Conservation (phyloP, 2,329 filamentous ascomycete species). For the Epichloe gansuensis region DNA sequence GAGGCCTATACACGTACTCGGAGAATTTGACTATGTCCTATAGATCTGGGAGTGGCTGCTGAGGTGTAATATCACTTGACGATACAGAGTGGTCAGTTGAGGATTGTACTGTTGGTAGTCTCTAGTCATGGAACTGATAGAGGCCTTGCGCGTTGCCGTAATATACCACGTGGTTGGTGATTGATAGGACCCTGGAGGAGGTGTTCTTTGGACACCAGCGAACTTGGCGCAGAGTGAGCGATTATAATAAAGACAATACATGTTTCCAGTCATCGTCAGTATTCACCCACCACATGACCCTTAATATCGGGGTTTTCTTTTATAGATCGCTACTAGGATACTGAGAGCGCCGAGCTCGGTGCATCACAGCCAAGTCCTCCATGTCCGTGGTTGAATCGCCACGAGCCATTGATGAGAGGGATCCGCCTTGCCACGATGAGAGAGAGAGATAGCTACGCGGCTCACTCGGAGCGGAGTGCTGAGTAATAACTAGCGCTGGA, state of each 20-base stretch:
- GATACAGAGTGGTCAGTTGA: not conserved
- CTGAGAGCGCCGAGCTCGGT: not conserved
- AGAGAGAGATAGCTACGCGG: not conserved
- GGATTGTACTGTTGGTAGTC: too few relatives aligned
- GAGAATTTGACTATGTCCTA: not conserved
- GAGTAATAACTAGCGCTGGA: not conserved
- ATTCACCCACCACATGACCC: not conserved
- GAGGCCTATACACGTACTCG: not conserved
- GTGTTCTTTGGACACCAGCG: not conserved
- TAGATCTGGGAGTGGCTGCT: not conserved
- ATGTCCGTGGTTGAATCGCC: not conserved
- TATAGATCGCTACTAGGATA: not conserved
- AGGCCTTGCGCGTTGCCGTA: not conserved
- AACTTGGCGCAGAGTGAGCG: not conserved
- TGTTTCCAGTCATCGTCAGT: not conserved
- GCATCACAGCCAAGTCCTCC: not conserved
- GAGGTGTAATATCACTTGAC: not conserved
- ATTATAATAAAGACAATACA: not conserved
- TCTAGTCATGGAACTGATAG: not conserved
- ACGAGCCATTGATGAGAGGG: not conserved
- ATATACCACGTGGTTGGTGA: too few relatives aligned
- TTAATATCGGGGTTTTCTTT: not conserved
- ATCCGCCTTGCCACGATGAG: not conserved
- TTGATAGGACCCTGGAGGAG: too few relatives aligned
- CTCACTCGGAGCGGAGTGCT: not conserved